These are phyloP conservation scores for Penicillium verhagenii DNA, from an alignment of 495 filamentous ascomycete genomes.

Conservation along the genomic window DNA sequence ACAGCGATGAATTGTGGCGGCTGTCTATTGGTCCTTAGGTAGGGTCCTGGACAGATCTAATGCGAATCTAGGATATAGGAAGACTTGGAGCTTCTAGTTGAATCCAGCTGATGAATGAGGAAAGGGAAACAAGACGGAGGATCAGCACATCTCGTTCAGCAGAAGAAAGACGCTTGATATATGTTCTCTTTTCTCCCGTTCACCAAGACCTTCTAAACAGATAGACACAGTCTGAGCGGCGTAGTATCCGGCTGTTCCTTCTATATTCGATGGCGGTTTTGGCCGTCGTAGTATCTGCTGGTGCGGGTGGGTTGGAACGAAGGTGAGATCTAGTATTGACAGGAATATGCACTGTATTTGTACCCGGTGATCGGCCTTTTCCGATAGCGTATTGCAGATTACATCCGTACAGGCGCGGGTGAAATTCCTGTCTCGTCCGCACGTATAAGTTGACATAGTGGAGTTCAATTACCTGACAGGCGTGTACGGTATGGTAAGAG, in stretches of 20 bases:
- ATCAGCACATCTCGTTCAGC: neutral
- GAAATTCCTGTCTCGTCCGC: neutral
- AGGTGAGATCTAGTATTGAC: neutral
- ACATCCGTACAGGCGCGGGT: neutral
- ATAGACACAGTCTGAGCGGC: neutral
- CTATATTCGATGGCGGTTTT: slow-evolving; percentile 5
- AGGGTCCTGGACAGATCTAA: neutral
- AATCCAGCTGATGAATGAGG: neutral
- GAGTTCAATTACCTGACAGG: neutral
- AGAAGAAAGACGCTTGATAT: neutral
- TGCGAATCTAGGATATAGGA: neutral
- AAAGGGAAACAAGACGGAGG: neutral
- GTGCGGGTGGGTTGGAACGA: slow-evolving; percentile 3
- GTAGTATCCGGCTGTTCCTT: slow-evolving; percentile 11
- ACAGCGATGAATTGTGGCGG: neutral
- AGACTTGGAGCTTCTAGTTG: neutral
- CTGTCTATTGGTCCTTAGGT: neutral
- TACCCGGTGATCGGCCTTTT: slow-evolving; percentile 27
- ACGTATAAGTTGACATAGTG: neutral
- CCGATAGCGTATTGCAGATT: slow-evolving; percentile 13
- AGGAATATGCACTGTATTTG: slow-evolving; percentile 1
- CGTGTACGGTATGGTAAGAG: slow-evolving; percentile 3
- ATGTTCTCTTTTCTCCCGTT: neutral
- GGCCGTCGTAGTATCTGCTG: neutral
- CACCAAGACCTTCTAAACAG: neutral